Conservation (phyloP, 225 moss, liverwort and hornwort species). For the Physcomitrium patens region DNA sequence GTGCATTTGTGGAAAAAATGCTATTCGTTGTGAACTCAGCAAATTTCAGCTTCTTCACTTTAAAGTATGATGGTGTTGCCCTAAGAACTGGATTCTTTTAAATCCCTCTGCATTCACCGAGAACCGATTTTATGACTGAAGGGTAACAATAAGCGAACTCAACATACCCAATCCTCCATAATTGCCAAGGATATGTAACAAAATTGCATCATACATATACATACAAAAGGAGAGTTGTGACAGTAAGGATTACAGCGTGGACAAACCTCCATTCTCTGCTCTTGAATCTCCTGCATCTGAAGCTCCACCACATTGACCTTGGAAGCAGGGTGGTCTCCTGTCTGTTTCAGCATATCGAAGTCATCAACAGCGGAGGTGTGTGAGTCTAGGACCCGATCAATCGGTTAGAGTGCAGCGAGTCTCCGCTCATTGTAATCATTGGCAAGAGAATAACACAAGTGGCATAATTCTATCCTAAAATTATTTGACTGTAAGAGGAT, state of each 20-base stretch:
- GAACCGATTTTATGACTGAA: neutral
- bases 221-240: neutral
- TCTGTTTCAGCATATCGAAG: slow-evolving; percentile 24
- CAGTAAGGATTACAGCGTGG: neutral
- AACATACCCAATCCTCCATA: slow-evolving; percentile 1
- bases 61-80: neutral
- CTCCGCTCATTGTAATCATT: neutral
- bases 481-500: neutral
- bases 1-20: no score
- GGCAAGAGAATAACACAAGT: neutral
- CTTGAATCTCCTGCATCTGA: slow-evolving; percentile 48
- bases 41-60: neutral
- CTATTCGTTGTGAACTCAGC: neutral
- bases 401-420: neutral
- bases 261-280: slow-evolving; percentile 57
- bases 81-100: slow-evolving; percentile 2
- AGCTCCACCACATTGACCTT: slow-evolving; percentile 33
- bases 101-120: slow-evolving; percentile 32
- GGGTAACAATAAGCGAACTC: neutral
- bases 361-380: neutral
- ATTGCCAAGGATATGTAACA: neutral
- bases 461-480: no score
- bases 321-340: slow-evolving; percentile 43
- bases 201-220: neutral
- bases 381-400: neutral